Evolutionary conservation across 768 basidiomycete species (phyloP).

Genomic region (Symmetrospora coprosmae): DNA sequence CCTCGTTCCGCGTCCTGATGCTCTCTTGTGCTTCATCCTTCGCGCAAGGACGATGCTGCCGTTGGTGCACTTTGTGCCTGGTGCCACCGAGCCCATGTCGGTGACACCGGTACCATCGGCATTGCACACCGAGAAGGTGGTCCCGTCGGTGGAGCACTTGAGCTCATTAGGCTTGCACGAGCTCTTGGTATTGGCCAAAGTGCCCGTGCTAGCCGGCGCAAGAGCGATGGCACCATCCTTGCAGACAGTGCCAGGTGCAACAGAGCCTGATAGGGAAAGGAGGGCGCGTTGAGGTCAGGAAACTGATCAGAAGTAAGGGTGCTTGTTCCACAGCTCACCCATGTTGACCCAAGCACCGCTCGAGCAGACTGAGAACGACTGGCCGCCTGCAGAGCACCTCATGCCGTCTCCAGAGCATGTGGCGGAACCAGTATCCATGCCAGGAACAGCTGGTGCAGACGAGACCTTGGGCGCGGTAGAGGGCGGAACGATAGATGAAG

Average conservation of each 20-base stretch:
- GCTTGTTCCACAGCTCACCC: background rate
- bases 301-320: background rate
- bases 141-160: background rate
- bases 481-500: no score
- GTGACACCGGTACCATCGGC: background rate
- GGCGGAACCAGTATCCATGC: no score
- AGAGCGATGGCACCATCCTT: background rate
- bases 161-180: background rate
- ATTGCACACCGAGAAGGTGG: constrained; percentile 1
- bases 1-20: background rate
- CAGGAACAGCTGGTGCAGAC: no score
- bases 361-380: background rate
- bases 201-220: background rate
- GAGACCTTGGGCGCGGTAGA: no score
- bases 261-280: background rate
- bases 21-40: background rate
- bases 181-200: background rate
- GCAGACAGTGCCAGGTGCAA: constrained; percentile 11
- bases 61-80: background rate
- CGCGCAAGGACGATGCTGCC: background rate
- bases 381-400: constrained; percentile 12
- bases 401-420: constrained; percentile 11
- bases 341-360: background rate
- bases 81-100: constrained; percentile 7
- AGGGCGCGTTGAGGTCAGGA: background rate